phyloP scores from a whole-genome alignment of 2,329 filamentous ascomycete genomes.

The Aspergillus candidus region DNA sequence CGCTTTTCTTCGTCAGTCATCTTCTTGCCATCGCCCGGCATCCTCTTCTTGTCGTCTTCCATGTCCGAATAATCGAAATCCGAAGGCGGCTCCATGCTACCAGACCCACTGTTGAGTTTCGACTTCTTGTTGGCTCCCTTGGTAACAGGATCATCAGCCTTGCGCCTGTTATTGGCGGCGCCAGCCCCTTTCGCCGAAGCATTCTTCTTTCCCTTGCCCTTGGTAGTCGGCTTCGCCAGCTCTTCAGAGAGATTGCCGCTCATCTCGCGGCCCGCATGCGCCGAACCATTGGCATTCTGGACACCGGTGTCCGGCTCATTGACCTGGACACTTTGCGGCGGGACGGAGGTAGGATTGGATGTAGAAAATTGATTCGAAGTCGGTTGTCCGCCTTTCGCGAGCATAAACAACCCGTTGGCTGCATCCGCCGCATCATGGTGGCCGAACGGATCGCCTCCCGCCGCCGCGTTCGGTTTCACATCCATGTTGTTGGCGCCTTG shows the following conservation, averaged over 20 bases:
- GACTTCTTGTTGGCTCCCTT: constrained; percentile 70
- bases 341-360: constrained; percentile 46
- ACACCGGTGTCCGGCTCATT: constrained; percentile 45
- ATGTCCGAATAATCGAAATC: constrained; percentile 50
- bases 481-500: constrained; percentile 40
- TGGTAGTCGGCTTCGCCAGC: constrained; percentile 58
- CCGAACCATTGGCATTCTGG: constrained; percentile 41
- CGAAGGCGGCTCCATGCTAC: constrained; percentile 33
- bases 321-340: constrained; percentile 46
- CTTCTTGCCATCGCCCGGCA: constrained; percentile 59
- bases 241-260: constrained; percentile 66
- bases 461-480: constrained; percentile 38
- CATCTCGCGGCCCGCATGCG: constrained; percentile 59
- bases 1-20: constrained; percentile 99
- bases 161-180: constrained; percentile 63
- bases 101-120: constrained; percentile 52
- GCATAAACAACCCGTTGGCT: constrained; percentile 86
- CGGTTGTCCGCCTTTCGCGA: constrained; percentile 61
- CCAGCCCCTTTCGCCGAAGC: constrained; percentile 42
- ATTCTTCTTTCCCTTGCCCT: constrained; percentile 65
- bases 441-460: constrained; percentile 63
- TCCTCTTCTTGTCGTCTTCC: constrained; percentile 42
- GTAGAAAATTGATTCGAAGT: constrained; percentile 52
- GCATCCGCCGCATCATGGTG: constrained; percentile 89
- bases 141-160: constrained; percentile 63